phyloP scores from a whole-genome alignment of 1,139 yeast genomes.

The Lodderomyces orthopsilosis region DNA sequence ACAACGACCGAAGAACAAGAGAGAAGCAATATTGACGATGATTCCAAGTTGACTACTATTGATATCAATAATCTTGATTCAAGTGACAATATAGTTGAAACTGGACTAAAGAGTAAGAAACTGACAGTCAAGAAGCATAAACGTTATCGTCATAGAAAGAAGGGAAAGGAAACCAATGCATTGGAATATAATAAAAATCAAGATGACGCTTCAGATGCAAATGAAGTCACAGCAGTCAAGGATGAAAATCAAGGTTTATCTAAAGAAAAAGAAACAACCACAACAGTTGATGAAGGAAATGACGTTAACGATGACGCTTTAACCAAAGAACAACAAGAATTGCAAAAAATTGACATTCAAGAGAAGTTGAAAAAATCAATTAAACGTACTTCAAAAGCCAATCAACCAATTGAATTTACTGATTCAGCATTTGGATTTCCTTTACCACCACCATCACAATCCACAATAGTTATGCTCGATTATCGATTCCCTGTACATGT shows the following conservation, averaged over 20 bases:
- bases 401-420: constrained; percentile 73
- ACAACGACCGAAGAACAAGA: background rate
- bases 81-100: background rate
- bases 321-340: constrained; percentile 4
- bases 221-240: constrained; percentile 1
- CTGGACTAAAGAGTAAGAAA: background rate
- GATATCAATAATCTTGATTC: constrained; percentile 1
- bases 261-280: constrained; percentile 1
- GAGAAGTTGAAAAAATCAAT: constrained; percentile 46
- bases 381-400: constrained; percentile 45
- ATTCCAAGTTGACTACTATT: background rate
- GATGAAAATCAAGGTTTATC: constrained; percentile 7
- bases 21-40: background rate
- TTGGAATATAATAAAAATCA: constrained; percentile 1
- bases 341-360: constrained; percentile 38
- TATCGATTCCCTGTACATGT: constrained; percentile 90
- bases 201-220: background rate
- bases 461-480: constrained; percentile 76
- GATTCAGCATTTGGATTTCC: constrained; percentile 88
- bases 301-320: constrained; percentile 21
- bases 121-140: constrained; percentile 2
- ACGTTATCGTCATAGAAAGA: constrained; percentile 8
- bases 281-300: constrained; percentile 5
- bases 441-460: constrained; percentile 71
- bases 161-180: constrained; percentile 3